A percentile compares a stretch with the other conserved stretches of the same genome.
Evolutionary conservation across 164 flowering plant genomes (phyloP).

Genomic region (Aristolochia californica): DNA sequence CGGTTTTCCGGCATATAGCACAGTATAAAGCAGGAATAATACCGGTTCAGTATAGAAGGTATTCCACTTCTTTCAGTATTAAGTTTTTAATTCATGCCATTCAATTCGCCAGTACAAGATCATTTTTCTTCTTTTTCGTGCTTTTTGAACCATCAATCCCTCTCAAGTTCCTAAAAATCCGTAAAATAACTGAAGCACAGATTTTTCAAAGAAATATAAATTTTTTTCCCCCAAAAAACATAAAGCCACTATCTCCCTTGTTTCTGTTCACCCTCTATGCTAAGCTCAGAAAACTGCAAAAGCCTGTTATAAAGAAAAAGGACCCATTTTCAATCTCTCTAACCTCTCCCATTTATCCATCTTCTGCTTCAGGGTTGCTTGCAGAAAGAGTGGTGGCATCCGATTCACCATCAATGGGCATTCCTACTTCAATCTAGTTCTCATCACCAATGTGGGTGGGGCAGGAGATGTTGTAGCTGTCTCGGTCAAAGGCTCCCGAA

Average conservation of each 20-base stretch:
- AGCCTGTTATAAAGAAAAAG: no score
- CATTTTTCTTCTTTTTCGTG: no score
- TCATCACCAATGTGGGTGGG: constrained; percentile 60
- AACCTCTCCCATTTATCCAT: neutral
- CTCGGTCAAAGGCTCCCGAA: constrained; percentile 52
- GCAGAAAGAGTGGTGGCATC: constrained; percentile 54
- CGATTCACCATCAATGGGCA: constrained; percentile 69
- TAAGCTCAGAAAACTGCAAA: no score
- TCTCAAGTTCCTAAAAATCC: no score
- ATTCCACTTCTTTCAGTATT: constrained; percentile 1
- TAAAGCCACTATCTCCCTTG: no score
- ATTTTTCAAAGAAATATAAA: no score
- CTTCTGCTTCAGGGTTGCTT: constrained; percentile 39
- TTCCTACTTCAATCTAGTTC: constrained; percentile 66
- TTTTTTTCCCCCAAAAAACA: no score
- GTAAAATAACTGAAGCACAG: no score
- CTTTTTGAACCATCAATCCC: no score
- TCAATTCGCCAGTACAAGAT: neutral
- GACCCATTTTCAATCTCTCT: neutral
- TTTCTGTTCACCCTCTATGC: no score
- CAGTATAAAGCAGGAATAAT: constrained; percentile 65
- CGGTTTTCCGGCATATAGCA: constrained; percentile 53
- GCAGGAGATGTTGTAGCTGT: constrained; percentile 63
- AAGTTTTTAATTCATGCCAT: neutral
- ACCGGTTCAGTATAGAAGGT: constrained; percentile 64